Base-by-base conservation (phyloP, 768 basidiomycete species). In the Cubamyces sp. region DNA sequence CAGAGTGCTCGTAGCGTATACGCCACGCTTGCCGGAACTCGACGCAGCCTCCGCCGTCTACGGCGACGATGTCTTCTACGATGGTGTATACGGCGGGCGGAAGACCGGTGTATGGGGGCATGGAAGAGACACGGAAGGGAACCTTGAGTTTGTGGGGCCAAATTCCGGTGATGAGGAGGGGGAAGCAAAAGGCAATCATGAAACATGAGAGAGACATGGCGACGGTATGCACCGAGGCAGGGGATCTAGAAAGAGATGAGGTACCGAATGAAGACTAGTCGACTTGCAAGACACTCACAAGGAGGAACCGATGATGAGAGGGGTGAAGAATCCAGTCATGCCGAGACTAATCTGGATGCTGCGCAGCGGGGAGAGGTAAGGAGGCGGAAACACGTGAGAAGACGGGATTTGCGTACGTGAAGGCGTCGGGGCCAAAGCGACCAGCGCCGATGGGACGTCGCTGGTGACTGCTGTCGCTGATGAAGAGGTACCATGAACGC, bases 21-120 rank as follows among this genome's bases (percentile, higher is more conserved):
- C 72, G 72, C 73, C 73, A 74, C 5, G 71, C 73, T 61, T 74
- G 69, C 6, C 71, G 73, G 66, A 74, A 74, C 55, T 68, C 68
- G 56, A 69, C 66, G 48, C 71, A 67, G 50, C 71, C 73, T 28
- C 72, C 70, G 40, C 73, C 73, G 54, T 74, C 73, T 41, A 74
- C 73, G 34, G 73, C 71, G 51, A 74, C 64, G 65, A 74, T 57
- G 62, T 74, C 73, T 57, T 74, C 73, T 45, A 73, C 70, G 45
- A 71, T 64, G 30, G 68, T 71, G 67, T 71, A 74, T 0, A 69
- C 67, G 39, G 67, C 64, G 2, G 73, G 73, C 3, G 73, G 73
- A n/a, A 74, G 70, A 15, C 62, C 66, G 26, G 69, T 64, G 47
- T 60, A 48, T 1, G 67, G 47, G 1, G 73, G 71, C 52, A 74